Base-by-base conservation (phyloP, 2,329 filamentous ascomycete species). In the Rhinocladiella similis region DNA sequence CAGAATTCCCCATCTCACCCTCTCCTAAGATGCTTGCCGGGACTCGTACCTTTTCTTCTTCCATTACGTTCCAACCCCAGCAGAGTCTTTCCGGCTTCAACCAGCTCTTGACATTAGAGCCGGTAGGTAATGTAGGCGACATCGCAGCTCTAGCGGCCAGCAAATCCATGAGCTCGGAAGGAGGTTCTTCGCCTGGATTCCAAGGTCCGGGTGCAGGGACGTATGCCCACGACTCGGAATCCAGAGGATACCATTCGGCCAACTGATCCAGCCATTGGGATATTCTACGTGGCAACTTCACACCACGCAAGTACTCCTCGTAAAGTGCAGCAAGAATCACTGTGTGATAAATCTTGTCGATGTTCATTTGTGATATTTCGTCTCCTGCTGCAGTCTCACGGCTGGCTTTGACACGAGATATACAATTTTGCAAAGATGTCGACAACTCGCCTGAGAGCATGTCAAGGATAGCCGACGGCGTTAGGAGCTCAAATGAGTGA, bases 51-150 rank as follows among this genome's bases (percentile, higher is more conserved):
- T 48, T 56, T 46, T 77, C 74, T 39, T 75, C 70, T 48, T 75
- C 69, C 39, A 68, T 67, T 42, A 75, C 67, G 56, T 71, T 70
- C 70, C 73, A 76, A 20, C 72, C 71, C 75, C 75, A 77, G 45
- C 73, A 71, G 46, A 77, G 49, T 29, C 56, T 56, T 33, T 62
- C 50, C 33, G 62, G 62, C 22, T 52, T 50, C 45, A 65, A 50
- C 61, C 61, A 64, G 16, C 56, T 53, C 22, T 63, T 61, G 36
- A 54, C 18, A 19, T 27, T 52, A 16, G 51, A 59, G 12, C 58
- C 60, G 7, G 48, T 50, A 7, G 55, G 55, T 38, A 55, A 47
- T 14, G 22, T 50, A 5, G 54, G 57, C 3, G 53, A 60, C 27
- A 63, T 43, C 1, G 48, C 52, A 35, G 39, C 56, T 18, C 56